Evolutionary conservation across 2,329 filamentous ascomycete genomes (phyloP).

Genomic region (Elsinoe fawcettii): DNA sequence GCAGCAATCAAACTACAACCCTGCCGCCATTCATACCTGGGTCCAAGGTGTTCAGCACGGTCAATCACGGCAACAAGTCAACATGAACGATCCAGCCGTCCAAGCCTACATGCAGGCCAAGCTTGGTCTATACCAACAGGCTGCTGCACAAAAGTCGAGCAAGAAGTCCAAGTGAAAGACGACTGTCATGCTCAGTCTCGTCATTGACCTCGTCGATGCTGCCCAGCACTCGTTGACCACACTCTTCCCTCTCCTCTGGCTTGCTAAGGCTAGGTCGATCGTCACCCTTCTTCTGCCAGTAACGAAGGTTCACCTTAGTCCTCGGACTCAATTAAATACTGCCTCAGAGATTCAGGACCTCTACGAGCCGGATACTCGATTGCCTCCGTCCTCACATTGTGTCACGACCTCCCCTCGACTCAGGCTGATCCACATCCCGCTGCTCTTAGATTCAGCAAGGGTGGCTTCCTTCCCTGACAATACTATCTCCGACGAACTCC

Average conservation of each 20-base stretch:
- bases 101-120: slow-evolving; percentile 32
- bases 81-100: slow-evolving; percentile 23
- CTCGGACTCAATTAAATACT: no score
- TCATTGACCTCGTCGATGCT: neutral
- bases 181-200: neutral
- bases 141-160: slow-evolving; percentile 16
- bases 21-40: slow-evolving; percentile 19
- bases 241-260: neutral
- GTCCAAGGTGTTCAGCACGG: slow-evolving; percentile 14
- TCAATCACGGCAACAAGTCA: slow-evolving; percentile 6
- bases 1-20: slow-evolving; percentile 15
- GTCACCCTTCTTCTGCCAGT: neutral
- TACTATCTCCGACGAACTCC: no score
- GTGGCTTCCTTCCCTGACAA: no score
- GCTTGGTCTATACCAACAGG: slow-evolving; percentile 28
- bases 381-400: no score
- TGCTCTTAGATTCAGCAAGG: no score
- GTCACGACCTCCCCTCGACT: no score
- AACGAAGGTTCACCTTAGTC: no score
- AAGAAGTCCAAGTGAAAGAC: slow-evolving; percentile 16
- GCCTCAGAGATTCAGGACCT: no score
- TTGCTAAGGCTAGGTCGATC: neutral
- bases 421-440: no score
- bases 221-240: no score
- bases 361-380: no score